Evolutionary conservation across 176 grass and related monocot species (phyloP), one percentile per base, ranked within the genome.

Genomic region (Triticum monococcum): DNA sequence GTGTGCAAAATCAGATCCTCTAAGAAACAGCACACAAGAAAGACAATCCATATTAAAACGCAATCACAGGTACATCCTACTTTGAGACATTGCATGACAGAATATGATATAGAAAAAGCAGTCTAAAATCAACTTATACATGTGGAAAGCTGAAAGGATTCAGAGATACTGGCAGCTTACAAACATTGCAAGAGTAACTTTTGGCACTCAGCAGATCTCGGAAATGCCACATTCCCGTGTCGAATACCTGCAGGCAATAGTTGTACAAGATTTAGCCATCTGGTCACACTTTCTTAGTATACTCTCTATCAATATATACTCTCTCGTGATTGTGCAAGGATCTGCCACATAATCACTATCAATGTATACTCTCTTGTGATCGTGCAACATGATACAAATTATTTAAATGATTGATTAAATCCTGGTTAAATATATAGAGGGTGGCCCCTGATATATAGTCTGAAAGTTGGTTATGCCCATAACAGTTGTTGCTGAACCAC

Each of bases 101-200:
- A 46, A 46, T 46, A 74, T 13, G 1, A 38, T 25, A 46, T 26
- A 26, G 71, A 46, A 75, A 73, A 74, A 3, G 2, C 24, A 25
- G 25, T 50, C 40, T 75, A 33, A 48, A 75, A 48, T 30, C 69
- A 28, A 28, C 12, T 17, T 17, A 48, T 16, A 17, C 3, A 48
- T 48, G 41, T 50, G 13, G 23, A 75, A 75, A 28, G 0, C 28
- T 18, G 40, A 48, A 74, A 41, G 23, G n/a, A 26, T 75, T 75
- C 72, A 75, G 72, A 30, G 72, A 3, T 48, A 48, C 48, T 50
- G 72, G 40, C 72, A 75, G 41, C 72, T 75, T 75, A 75, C 72
- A 48, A 75, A 24, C 72, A 75, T 18, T 14, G 72, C 7, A 0
- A 28, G 41, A 75, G 40, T 75, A 48, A 75, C 7, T 75, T 46